Conservation (phyloP, 2,329 filamentous ascomycete species). For the Apiospora phragmitis region DNA sequence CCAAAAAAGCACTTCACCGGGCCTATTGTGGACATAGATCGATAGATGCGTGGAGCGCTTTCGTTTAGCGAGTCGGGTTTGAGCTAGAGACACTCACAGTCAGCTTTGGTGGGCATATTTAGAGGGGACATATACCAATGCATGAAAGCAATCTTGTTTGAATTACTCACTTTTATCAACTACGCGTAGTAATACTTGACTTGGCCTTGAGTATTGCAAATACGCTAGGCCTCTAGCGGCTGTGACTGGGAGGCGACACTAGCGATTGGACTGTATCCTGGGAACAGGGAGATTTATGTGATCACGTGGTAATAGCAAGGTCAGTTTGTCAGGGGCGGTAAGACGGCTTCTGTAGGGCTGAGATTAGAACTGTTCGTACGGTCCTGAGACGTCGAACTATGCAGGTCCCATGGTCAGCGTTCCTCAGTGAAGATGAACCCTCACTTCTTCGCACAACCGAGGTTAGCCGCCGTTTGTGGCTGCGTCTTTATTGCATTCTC, state of each 20-base stretch:
- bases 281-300: too few relatives aligned
- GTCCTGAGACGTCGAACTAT: background rate
- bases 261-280: too few relatives aligned
- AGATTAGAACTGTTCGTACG: too few relatives aligned
- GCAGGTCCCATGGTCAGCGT: background rate
- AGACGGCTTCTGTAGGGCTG: too few relatives aligned
- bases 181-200: background rate
- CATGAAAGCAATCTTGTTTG: background rate
- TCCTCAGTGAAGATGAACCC: background rate
- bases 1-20: fast-evolving
- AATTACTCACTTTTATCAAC: background rate
- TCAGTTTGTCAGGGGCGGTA: too few relatives aligned
- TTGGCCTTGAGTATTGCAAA: background rate
- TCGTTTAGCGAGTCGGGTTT: background rate
- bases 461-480: background rate
- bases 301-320: too few relatives aligned
- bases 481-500: background rate
- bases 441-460: background rate
- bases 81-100: background rate
- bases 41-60: background rate
- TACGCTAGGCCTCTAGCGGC: too few relatives aligned
- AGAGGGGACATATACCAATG: background rate
- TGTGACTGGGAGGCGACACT: too few relatives aligned
- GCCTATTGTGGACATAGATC: background rate
- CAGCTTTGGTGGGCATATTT: background rate